Evolutionary conservation across 148 eudicot genomes (phyloP).

Genomic region (Selenicereus undatus): DNA sequence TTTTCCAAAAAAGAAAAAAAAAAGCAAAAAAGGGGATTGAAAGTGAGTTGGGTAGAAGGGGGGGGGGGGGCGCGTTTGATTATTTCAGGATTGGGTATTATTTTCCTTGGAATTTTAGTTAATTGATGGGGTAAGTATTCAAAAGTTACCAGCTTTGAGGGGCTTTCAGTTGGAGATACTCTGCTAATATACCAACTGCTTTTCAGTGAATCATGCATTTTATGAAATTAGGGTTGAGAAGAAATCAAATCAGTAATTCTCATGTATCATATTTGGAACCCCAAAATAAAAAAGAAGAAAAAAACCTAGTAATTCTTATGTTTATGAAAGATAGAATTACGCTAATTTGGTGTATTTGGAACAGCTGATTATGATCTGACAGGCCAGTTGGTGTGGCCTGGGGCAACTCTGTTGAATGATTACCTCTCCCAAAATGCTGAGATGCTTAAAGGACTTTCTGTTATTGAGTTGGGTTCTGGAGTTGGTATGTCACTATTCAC

Average conservation of each 20-base stretch:
- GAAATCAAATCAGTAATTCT: not conserved
- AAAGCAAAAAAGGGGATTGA: no score
- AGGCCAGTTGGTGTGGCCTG: slow-evolving; percentile 98
- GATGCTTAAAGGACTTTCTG: slow-evolving; percentile 64
- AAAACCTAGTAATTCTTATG: not conserved
- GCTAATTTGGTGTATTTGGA: slow-evolving; percentile 22
- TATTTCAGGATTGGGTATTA: slow-evolving; percentile 1
- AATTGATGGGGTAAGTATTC: not conserved
- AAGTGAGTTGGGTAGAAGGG: not conserved
- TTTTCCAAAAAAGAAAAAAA: not conserved
- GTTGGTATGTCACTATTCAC: slow-evolving; percentile 50
- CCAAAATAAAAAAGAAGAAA: no score
- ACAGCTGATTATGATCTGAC: slow-evolving; percentile 98
- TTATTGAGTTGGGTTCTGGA: slow-evolving; percentile 91
- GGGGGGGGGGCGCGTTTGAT: not conserved
- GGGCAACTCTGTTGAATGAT: slow-evolving; percentile 72
- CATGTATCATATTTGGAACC: no score
- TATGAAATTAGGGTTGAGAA: not conserved
- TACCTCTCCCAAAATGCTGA: slow-evolving; percentile 70
- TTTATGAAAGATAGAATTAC: not conserved
- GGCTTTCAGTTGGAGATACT: not conserved
- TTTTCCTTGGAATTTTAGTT: not conserved
- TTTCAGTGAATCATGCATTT: not conserved
- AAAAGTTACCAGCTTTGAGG: slow-evolving; percentile 5
- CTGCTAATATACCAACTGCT: not conserved